A percentile compares a stretch with the other conserved stretches of the same genome.
These are phyloP conservation scores for Cryptococcus wingfieldii DNA, from an alignment of 1,284 basidiomycete species.

Conservation along the genomic window DNA sequence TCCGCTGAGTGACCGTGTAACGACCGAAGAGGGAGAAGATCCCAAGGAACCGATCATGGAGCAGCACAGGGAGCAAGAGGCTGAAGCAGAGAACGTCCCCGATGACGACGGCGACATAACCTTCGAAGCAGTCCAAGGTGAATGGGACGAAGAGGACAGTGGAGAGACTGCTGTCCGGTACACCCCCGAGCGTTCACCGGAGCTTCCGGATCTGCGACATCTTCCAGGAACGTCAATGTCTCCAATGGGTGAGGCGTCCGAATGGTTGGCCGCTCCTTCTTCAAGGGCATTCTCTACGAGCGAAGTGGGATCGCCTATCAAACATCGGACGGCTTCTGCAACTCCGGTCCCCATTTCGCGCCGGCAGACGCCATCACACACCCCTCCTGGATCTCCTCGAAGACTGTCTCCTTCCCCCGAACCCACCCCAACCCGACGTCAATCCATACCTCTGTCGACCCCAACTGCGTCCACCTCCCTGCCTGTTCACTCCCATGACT, in stretches of 20 bases:
- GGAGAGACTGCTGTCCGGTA: not conserved
- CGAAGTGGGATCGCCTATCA: no score
- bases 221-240: no score
- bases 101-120: not conserved
- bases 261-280: not conserved
- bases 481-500: not conserved
- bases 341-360: no score
- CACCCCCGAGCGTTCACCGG: no score
- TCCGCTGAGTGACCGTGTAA: not conserved
- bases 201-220: no score
- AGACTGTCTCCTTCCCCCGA: no score
- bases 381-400: no score
- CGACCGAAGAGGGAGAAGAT: not conserved
- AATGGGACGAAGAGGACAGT: not conserved
- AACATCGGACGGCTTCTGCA: no score
- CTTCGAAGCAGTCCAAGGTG: not conserved
- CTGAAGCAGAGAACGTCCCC: not conserved
- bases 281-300: not conserved
- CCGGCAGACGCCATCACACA: no score
- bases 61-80: slow-evolving; percentile 1
- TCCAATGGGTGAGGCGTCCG: no score
- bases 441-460: not conserved
- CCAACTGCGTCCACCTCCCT: not conserved
- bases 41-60: not conserved
- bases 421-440: no score